Evolutionary conservation across 805 yeast species (phyloP).

Genomic region (Clavispora vitiphila): DNA sequence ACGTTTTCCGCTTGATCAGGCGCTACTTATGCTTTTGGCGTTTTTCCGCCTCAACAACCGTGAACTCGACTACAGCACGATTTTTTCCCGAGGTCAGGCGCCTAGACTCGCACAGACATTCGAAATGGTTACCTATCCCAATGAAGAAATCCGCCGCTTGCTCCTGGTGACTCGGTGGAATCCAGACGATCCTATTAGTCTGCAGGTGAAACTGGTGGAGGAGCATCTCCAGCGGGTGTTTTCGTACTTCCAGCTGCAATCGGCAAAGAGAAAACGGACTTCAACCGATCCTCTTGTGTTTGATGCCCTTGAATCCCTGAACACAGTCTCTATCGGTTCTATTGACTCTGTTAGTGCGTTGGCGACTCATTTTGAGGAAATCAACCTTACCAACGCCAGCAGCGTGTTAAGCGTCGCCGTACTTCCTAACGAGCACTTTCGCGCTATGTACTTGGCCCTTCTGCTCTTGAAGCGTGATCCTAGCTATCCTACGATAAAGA

Average conservation of each 20-base stretch:
- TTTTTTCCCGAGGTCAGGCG: not conserved
- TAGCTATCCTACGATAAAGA: constrained; percentile 4
- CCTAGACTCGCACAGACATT: not conserved
- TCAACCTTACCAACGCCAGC: constrained; percentile 15
- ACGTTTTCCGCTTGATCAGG: constrained; percentile 11
- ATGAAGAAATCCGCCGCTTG: not conserved
- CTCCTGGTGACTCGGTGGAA: not conserved
- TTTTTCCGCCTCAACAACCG: not conserved
- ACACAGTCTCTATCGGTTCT: constrained; percentile 6
- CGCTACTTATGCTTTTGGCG: constrained; percentile 6
- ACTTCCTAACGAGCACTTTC: constrained; percentile 1
- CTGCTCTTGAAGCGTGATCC: constrained; percentile 3
- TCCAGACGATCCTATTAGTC: not conserved
- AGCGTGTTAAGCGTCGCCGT: constrained; percentile 4
- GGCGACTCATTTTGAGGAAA: constrained; percentile 14
- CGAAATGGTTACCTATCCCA: not conserved
- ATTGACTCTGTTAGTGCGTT: constrained; percentile 17
- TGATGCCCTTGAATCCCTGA: not conserved
- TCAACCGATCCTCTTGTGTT: not conserved
- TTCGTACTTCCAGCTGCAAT: not conserved
- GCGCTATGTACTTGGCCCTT: constrained; percentile 8
- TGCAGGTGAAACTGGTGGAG: not conserved
- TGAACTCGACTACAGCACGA: not conserved
- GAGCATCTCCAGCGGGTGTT: not conserved
- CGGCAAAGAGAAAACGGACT: not conserved